A percentile compares a stretch with the other conserved stretches of the same genome.
phyloP scores from a whole-genome alignment of 257 asterid species.

The Scutellaria minor region DNA sequence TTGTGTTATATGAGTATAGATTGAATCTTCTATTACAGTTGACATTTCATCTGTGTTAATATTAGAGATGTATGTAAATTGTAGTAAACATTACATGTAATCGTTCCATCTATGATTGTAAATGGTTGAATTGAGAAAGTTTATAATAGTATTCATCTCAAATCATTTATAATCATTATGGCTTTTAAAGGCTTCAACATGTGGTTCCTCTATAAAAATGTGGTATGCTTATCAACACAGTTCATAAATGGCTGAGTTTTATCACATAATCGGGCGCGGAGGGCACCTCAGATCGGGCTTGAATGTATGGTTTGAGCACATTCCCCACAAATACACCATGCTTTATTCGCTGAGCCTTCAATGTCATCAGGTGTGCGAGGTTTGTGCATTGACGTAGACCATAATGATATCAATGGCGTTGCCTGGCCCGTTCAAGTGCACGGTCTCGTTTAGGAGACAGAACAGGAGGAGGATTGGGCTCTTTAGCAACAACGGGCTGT shows the following conservation, averaged over 20 bases:
- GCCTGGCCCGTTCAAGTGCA: constrained; percentile 45
- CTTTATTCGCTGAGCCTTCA: constrained; percentile 66
- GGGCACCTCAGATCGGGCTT: constrained; percentile 38
- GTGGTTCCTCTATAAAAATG: constrained; percentile 31
- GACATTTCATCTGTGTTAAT: neutral
- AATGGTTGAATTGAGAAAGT: neutral
- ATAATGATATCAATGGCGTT: constrained; percentile 52
- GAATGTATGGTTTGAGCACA: constrained; percentile 70
- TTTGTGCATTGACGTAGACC: constrained; percentile 70
- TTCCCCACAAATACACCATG: constrained; percentile 83
- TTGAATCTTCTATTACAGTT: neutral
- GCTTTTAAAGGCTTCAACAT: constrained; percentile 18
- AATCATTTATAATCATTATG: neutral
- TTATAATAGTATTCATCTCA: neutral
- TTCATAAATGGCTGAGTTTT: constrained; percentile 20
- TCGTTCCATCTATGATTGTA: neutral
- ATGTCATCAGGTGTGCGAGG: constrained; percentile 68
- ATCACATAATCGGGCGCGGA: too few relatives aligned
- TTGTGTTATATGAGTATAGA: neutral
- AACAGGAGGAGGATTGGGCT: constrained; percentile 33
- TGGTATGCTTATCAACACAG: constrained; percentile 22
- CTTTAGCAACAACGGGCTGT: constrained; percentile 30
- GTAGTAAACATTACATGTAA: constrained; percentile 5
- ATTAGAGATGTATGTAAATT: neutral
- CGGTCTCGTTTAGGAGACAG: constrained; percentile 41